These are phyloP conservation scores for Pisolithus sp. DNA, from an alignment of 768 basidiomycete genomes.

Conservation along the genomic window DNA sequence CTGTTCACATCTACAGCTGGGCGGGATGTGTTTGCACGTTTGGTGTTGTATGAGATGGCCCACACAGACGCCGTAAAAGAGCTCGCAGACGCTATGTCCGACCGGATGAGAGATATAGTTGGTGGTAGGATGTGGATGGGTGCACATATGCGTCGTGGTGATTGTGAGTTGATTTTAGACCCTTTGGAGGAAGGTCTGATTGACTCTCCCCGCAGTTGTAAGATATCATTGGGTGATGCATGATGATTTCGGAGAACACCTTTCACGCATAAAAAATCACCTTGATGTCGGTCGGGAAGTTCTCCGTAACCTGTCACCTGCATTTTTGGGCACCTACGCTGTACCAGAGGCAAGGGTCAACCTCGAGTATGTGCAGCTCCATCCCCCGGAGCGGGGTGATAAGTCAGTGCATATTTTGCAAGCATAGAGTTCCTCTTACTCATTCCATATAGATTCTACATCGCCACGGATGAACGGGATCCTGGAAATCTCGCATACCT, in stretches of 20 bases:
- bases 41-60: conserved; percentile 27
- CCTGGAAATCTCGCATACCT: conserved; percentile 30
- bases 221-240: conserved; percentile 33
- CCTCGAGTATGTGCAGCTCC: conserved; percentile 9
- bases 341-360: conserved; percentile 17
- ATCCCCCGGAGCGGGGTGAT: conserved; percentile 16
- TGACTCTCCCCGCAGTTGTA: conserved; percentile 19
- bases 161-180: conserved; percentile 25
- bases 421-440: conserved; percentile 4
- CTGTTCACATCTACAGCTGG: conserved; percentile 26
- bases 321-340: conserved; percentile 15
- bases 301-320: conserved; percentile 12
- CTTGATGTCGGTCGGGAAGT: conserved; percentile 16
- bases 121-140: conserved; percentile 36
- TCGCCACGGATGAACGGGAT: conserved; percentile 39
- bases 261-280: conserved; percentile 27
- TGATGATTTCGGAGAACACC: conserved; percentile 28
- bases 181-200: not conserved
- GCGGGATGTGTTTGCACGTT: conserved; percentile 27
- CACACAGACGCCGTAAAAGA: conserved; percentile 23
- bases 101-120: conserved; percentile 25
- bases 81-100: conserved; percentile 26
- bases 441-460: conserved; percentile 21
- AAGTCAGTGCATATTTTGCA: conserved; percentile 8
- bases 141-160: conserved; percentile 39